Conservation (phyloP, 306 rosid genomes). For the Potentilla sterilis region DNA sequence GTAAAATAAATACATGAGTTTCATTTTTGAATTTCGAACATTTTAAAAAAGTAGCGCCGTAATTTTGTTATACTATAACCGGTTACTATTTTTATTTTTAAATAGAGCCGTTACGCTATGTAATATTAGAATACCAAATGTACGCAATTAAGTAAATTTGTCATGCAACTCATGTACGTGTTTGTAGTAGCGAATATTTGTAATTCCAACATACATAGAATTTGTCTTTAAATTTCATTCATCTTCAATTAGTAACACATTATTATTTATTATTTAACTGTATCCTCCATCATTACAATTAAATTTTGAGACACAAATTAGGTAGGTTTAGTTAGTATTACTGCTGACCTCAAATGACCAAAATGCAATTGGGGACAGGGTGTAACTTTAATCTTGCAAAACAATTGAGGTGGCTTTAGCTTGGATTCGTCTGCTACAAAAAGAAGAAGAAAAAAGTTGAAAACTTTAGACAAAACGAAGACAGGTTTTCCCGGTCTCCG, state of each 20-base stretch:
- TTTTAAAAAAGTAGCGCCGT: no score
- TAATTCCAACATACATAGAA: neutral
- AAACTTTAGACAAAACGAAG: neutral
- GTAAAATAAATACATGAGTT: no score
- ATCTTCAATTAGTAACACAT: neutral
- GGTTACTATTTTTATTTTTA: no score
- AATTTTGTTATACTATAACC: no score
- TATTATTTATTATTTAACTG: neutral
- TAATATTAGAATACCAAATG: no score
- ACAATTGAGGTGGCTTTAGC: conserved; percentile 2
- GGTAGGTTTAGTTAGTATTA: neutral
- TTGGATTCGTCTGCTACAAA: neutral
- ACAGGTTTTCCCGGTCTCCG: conserved; percentile 31
- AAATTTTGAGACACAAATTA: neutral
- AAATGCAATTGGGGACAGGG: neutral
- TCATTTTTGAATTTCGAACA: no score
- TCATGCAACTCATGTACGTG: neutral
- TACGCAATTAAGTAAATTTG: no score
- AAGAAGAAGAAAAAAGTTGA: neutral
- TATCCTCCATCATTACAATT: neutral
- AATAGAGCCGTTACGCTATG: no score
- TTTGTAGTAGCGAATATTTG: neutral
- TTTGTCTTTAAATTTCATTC: neutral
- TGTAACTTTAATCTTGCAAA: neutral
- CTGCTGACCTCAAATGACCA: neutral